Percentiles rank a stretch among this genome's conserved stretches.
Evolutionary conservation across 768 basidiomycete genomes (phyloP).

Genomic region (Podaxis rugospora): DNA sequence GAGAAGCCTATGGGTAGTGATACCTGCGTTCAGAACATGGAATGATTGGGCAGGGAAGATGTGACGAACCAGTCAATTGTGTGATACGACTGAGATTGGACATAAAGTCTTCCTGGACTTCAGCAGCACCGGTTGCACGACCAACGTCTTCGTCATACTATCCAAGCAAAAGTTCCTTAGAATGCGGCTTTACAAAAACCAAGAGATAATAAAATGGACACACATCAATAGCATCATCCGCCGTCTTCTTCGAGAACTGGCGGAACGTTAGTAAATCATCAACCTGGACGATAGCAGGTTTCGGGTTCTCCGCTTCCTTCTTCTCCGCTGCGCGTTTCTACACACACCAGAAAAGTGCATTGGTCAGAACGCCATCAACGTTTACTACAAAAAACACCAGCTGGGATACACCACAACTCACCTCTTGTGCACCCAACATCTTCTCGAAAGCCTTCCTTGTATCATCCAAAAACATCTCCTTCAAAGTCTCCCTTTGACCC

Average conservation of each 20-base stretch:
- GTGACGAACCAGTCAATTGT: slow-evolving; percentile 77
- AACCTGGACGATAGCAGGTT: slow-evolving; percentile 73
- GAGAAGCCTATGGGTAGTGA: slow-evolving; percentile 68
- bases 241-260: slow-evolving; percentile 91
- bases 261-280: slow-evolving; percentile 92
- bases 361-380: background rate
- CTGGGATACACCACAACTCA: slow-evolving; percentile 22
- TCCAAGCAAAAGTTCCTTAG: slow-evolving; percentile 1
- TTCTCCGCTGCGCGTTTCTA: slow-evolving; percentile 91
- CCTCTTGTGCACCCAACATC: slow-evolving; percentile 96
- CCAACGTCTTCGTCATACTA: slow-evolving; percentile 89
- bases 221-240: slow-evolving; percentile 75
- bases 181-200: too few relatives aligned
- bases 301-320: slow-evolving; percentile 74
- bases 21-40: background rate
- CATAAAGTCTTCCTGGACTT: slow-evolving; percentile 87
- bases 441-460: slow-evolving; percentile 89
- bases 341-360: background rate
- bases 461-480: slow-evolving; percentile 77
- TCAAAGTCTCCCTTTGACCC: slow-evolving; percentile 35
- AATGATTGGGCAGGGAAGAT: background rate
- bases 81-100: slow-evolving; percentile 91
- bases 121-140: slow-evolving; percentile 81
- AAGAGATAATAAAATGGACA: slow-evolving; percentile 17
- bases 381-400: background rate